Percentiles rank a stretch among this genome's conserved stretches.
Conservation (phyloP, 73 alveolate genomes). For the Tetrahymena borealis region DNA sequence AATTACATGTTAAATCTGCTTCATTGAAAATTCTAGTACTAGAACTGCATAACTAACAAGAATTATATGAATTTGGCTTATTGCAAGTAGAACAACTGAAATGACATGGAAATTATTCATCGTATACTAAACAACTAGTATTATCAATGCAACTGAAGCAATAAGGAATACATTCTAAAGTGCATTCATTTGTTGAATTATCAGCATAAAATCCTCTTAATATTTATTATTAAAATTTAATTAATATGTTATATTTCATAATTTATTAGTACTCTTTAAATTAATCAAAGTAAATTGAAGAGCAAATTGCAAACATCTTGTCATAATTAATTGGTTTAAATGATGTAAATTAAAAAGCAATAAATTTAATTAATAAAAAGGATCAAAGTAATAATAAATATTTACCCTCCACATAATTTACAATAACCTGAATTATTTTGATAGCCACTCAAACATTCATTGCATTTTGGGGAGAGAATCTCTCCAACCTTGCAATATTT, state of each 20-base stretch:
- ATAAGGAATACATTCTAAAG: neutral
- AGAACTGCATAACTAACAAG: neutral
- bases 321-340: too few relatives aligned
- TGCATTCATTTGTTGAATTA: neutral
- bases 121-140: neutral
- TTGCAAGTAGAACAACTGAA: neutral
- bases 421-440: neutral
- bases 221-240: too few relatives aligned
- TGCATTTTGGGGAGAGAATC: neutral
- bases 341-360: too few relatives aligned
- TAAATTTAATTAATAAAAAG: neutral
- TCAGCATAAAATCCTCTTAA: neutral
- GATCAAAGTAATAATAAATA: too few relatives aligned
- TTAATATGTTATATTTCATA: too few relatives aligned
- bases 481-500: neutral
- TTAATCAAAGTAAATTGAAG: too few relatives aligned
- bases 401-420: neutral
- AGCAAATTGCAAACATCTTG: too few relatives aligned
- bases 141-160: neutral
- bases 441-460: neutral
- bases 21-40: neutral
- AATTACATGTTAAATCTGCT: neutral
- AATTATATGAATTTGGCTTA: neutral
- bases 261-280: neutral
- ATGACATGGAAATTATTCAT: neutral